Base-by-base conservation (phyloP, 225 moss, liverwort and hornwort genomes). In the Straminergon stramineum region DNA sequence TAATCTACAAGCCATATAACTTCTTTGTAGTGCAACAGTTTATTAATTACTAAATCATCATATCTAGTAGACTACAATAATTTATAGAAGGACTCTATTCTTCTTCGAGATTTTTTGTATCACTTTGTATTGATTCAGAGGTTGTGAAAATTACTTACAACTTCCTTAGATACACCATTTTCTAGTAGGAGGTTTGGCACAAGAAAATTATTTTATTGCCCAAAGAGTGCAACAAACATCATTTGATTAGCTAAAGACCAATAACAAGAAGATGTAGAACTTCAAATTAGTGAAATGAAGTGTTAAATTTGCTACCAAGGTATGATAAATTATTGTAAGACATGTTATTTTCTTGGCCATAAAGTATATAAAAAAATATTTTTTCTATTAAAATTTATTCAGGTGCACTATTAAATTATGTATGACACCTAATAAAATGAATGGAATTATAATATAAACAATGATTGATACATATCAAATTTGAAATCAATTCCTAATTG, bases 1-100 rank as follows among this genome's bases (percentile, higher is more conserved):
- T 34, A 1, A 19, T 3, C 18, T 43, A 17, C 5, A 1, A 1
- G 1, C 9, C 1, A 0, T 73, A 43, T 26, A 73, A 15, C 5
- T 1, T 43, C 16, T 73, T 45, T 74, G 8, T 31, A 75, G 9
- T 7, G 2, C 13, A 76, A 8, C 48, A 75, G 30, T 17, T 75
- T 17, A 48, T 30, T 2, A 48, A 48, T 30, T 2, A 30, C 18
- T 48, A 48, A 17, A 75, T 48, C 48, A 75, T 11, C 18, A 31
- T 51, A 31, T 51, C 1, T 19, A 0, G 19, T 31, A 2, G 31
- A 75, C 18, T 3, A 51, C 31, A 51, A 28, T 17, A 28, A 17
- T 28, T 73, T 26, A 16, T 0, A 0, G 27, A 48, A 48, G 5
- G 7, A 18, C 51, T 19, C 19, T 51, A 19, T 51, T 51, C 9